Evolutionary conservation across 2,329 filamentous ascomycete species (phyloP), one percentile per base, ranked within the genome.

Genomic region (Aspergillus novoparasiticus): DNA sequence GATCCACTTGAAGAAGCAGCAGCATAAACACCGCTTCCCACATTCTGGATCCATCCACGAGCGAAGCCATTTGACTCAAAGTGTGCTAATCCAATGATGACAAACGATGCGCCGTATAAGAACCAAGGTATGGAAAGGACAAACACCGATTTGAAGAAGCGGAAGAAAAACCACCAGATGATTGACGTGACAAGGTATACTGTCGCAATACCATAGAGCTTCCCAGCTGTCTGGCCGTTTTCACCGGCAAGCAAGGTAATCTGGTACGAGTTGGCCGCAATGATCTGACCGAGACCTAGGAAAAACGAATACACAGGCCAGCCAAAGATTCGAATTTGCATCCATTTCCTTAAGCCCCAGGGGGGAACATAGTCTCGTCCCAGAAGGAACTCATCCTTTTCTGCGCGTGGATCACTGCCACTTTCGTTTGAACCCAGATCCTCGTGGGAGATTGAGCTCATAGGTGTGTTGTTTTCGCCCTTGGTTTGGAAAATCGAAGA

Each of bases 261-360:
- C 71, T 90, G 88, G 75, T 89, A 89, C 0, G 86, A 89, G 74
- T 89, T 89, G 61, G 86, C 85, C 1, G 87, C 86, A 57, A 89
- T 85, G 64, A 89, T 86, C 69, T 89, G 87, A 26, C 86, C 85
- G 41, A 88, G 79, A 10, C 86, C 86, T 21, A 89, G 81, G 54
- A 89, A 80, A 64, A 89, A 81, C 4, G 85, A 84, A 72, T 89
- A 89, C 8, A 89, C 71, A 0, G 87, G 87, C 87, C 87, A 89
- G 68, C 88, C 86, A n/a, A 85, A 85, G 59, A 89, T 74, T 41
- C 86, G 85, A 61, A 83, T 78, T 64, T 85, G 81, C 76, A 89
- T 82, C 68, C 82, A 76, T 63, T 86, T 85, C 66, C 80, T 82
- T 8, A 88, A 66, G 6, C 86, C 85, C 0, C 80, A 85, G 0